These are phyloP conservation scores for Exophiala sideris DNA, from an alignment of 2,329 filamentous ascomycete species.

Conservation along the genomic window DNA sequence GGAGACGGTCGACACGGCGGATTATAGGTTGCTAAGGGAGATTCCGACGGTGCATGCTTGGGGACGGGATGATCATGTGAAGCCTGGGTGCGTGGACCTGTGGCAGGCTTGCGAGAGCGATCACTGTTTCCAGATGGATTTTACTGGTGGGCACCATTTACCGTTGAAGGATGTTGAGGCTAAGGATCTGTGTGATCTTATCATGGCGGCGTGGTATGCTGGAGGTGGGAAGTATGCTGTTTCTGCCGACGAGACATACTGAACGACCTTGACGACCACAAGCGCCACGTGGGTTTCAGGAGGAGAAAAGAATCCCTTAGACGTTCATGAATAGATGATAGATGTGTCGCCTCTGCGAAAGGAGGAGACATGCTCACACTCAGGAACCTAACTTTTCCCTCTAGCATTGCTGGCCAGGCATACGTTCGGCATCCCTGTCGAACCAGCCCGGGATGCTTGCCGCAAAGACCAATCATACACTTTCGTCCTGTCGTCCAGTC, in stretches of 20 bases:
- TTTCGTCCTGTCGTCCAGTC: no score
- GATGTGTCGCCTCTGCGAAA: no score
- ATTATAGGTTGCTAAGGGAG: slow-evolving; percentile 21
- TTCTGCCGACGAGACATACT: slow-evolving; percentile 21
- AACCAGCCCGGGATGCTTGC: no score
- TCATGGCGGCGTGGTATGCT: slow-evolving; percentile 28
- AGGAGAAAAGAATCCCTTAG: not conserved
- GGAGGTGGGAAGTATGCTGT: slow-evolving; percentile 22
- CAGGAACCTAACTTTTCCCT: no score
- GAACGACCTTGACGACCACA: not conserved
- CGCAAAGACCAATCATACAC: no score
- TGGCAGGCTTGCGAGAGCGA: slow-evolving; percentile 24
- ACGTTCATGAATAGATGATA: no score
- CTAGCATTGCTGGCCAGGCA: no score
- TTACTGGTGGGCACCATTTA: slow-evolving; percentile 29
- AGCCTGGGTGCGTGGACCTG: slow-evolving; percentile 23
- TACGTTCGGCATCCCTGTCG: no score
- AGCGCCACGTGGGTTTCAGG: no score
- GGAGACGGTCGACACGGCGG: slow-evolving; percentile 9
- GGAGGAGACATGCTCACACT: no score
- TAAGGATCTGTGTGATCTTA: slow-evolving; percentile 29
- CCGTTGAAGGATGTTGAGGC: slow-evolving; percentile 29
- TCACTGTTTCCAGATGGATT: slow-evolving; percentile 27
- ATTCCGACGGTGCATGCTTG: slow-evolving; percentile 30
- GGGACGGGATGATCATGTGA: slow-evolving; percentile 29